Base-by-base conservation (phyloP, 1,284 basidiomycete genomes). In the Cerioporus squamosus region DNA sequence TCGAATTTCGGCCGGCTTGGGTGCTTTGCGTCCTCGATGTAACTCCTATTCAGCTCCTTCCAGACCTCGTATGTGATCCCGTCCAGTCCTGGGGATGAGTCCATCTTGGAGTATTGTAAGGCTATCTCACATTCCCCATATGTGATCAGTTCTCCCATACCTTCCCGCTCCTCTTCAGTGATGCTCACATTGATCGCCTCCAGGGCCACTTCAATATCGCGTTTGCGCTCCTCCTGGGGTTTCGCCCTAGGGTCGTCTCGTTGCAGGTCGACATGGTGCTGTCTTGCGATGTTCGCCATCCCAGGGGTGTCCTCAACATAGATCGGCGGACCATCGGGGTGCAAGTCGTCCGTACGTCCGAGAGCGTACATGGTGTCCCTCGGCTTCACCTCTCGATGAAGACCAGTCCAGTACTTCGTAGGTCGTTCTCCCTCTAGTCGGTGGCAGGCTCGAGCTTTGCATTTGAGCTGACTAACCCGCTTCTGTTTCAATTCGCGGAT, bases 361-460 rank as follows among this genome's bases (percentile, higher is more conserved):
- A 56, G 52, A 0, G 50, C 59, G 1, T 26, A 47, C n/a, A 60
- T 53, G 3, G 50, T 2, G 1, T 55, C 45, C 6, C 51, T 10
- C 10, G 54, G 59, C 5, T 22, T n/a, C 0, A n/a, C 3, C 2
- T 15, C 5, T n/a, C 29, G 45, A 36, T 75, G 71, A 0, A 70
- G 20, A 0, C 45, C 54, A 0, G 67, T 66, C 75, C 77, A 78
- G 53, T 66, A 69, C 53, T 73, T 73, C 7, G 55, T 55, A 0
- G 73, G 66, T 0, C 64, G 68, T 55, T 79, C 76, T 0, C 72
- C 72, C 40, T 74, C 63, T 0, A 72, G 8, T 0, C 60, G 49
- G 59, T 62, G 31, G 8, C 31, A 31, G 3, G 55, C 50, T 5
- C 45, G 18, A 1, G 20, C 24, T 1, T 24, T 31, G 2, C 15